phyloP scores from a whole-genome alignment of 345 rosid genomes.

The Acer saccharum region DNA sequence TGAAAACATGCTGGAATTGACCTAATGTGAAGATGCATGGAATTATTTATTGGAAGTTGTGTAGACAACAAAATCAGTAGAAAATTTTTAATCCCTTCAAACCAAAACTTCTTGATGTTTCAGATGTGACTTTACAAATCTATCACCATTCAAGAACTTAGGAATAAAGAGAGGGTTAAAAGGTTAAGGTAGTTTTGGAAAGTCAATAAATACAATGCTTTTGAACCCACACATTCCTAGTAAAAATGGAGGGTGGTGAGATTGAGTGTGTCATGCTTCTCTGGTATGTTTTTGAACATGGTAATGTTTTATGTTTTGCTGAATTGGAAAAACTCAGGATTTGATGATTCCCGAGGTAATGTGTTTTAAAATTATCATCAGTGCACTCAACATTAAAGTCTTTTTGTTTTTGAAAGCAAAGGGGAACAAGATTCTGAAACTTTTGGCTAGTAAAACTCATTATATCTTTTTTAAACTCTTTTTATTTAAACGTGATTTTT shows the following conservation, averaged over 20 bases:
- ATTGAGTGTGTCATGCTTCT: not conserved
- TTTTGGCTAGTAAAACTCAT: not conserved
- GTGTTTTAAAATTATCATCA: not conserved
- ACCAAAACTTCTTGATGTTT: not conserved
- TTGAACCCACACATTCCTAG: too few relatives aligned
- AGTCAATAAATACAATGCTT: too few relatives aligned
- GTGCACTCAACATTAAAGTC: not conserved
- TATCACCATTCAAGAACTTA: not conserved
- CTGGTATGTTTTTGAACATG: not conserved
- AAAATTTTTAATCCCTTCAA: not conserved
- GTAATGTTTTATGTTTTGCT: not conserved
- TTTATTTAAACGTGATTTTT: too few relatives aligned
- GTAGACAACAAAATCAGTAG: not conserved
- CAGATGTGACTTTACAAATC: not conserved
- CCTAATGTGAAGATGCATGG: not conserved
- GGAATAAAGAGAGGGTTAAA: not conserved
- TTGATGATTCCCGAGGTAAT: not conserved
- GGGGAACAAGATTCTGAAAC: not conserved
- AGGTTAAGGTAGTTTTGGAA: not conserved
- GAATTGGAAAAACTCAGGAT: not conserved
- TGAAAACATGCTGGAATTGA: not conserved
- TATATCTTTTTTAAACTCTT: too few relatives aligned
- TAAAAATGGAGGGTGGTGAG: not conserved
- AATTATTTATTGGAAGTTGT: not conserved
- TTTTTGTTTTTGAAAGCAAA: not conserved